Percentiles rank a stretch among this genome's conserved stretches.
phyloP scores from a whole-genome alignment of 2,329 filamentous ascomycete genomes.

The Aspergillus oerlinghausenensis region DNA sequence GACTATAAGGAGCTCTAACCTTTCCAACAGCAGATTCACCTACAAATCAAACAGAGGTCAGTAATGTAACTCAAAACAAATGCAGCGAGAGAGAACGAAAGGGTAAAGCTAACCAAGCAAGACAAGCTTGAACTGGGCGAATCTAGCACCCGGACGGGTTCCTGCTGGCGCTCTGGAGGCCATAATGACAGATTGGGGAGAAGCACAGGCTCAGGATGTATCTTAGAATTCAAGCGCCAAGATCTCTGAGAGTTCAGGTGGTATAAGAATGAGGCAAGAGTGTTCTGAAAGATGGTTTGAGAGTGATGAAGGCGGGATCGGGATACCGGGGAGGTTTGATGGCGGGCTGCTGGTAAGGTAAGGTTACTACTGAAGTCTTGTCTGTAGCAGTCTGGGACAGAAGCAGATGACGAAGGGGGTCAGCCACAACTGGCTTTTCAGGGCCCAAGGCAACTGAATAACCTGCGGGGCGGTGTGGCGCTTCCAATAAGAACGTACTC shows the following conservation, averaged over 20 bases:
- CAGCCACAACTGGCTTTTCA: conserved; percentile 25
- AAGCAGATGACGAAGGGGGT: conserved; percentile 31
- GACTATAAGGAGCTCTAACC: conserved; percentile 47
- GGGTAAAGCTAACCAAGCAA: conserved; percentile 68
- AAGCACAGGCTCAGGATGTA: conserved; percentile 4
- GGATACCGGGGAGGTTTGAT: conserved; percentile 16
- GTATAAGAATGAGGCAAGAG: conserved; percentile 4
- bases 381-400: not conserved
- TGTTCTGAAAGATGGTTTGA: conserved; percentile 15
- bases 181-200: conserved; percentile 54
- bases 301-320: conserved; percentile 19
- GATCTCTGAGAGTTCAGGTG: not conserved
- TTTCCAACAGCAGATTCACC: conserved; percentile 99
- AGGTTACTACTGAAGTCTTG: not conserved
- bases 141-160: conserved; percentile 66
- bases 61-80: conserved; percentile 5
- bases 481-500: not conserved
- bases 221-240: not conserved
- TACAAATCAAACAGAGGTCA: conserved; percentile 39
- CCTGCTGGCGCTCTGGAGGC: conserved; percentile 76
- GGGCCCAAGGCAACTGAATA: conserved; percentile 11
- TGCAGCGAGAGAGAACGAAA: conserved; percentile 1
- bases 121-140: conserved; percentile 99
- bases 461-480: conserved; percentile 14
- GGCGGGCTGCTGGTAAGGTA: conserved; percentile 9